Base-by-base conservation (phyloP, 2,329 filamentous ascomycete species). In the Diaporthe ampelina region DNA sequence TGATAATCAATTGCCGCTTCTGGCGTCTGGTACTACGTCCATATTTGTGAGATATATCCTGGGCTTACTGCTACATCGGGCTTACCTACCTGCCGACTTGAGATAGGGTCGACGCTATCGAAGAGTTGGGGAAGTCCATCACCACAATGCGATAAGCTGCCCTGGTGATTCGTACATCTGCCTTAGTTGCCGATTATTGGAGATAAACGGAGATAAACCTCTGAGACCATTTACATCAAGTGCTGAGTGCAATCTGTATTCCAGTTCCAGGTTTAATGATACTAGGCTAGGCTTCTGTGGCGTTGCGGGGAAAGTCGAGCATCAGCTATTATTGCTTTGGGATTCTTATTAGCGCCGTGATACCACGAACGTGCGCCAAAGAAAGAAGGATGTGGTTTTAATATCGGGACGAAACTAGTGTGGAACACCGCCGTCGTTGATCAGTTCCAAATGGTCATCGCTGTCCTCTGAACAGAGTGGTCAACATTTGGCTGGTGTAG, bases 121-220 rank as follows among this genome's bases (percentile, higher is more conserved):
- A 67, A 52, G 61, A 67, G 61, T 67, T 67, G 61, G 61, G 50
- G 61, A 67, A 67, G 61, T 24, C 43, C 43, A 24, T 50, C 19
- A 29, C 26, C 59, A 26, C 61, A 29, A 15, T 19, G 61, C 32
- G 61, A 67, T 67, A 67, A 67, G 61, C 43, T 67, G 43, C 43
- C 61, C 21, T 67, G 61, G 29, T 50, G 61, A 48, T 50, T 35
- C 43, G 26, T 2, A 67, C 58, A 24, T 50, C 26, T 50, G 8
- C n/a, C 19, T 21, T 67, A 67, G 29, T 35, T 67, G 61, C 61
- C 37, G 40, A 50, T n/a, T n/a, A 11, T 17, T 50, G 59, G 59
- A 50, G 59, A 35, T 65, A 50, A n/a, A 35, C 59, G 61, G 61
- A 67, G 61, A 52, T 67, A 67, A 50, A 26, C 0, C 8, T 52